Conservation (phyloP, 352 stramenopile species). For the Blastocystis sp. region DNA sequence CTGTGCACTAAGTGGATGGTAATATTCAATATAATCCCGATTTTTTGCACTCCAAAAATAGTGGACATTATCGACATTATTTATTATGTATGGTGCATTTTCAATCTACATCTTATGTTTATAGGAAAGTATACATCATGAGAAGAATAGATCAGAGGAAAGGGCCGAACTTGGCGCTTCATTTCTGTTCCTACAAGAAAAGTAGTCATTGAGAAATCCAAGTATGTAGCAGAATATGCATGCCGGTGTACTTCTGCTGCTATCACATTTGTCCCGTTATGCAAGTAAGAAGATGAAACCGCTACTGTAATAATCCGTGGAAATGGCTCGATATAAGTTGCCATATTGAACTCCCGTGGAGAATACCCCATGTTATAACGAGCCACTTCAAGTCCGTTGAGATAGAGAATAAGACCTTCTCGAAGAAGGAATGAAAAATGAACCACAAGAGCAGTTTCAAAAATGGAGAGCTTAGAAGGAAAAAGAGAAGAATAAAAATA, state of each 20-base stretch:
- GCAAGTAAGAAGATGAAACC: not conserved
- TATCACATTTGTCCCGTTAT: not conserved
- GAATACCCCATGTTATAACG: slow-evolving; percentile 12
- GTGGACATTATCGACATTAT: not conserved
- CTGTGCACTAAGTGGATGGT: not conserved
- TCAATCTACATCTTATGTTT: not conserved
- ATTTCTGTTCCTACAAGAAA: not conserved
- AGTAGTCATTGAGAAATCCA: not conserved
- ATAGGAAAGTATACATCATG: not conserved
- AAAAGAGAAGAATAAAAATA: not conserved
- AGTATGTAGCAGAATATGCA: not conserved
- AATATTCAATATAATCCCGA: slow-evolving; percentile 10
- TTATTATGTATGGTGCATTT: not conserved
- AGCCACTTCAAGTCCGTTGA: slow-evolving; percentile 1
- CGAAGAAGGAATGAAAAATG: not conserved
- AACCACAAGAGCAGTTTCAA: not conserved
- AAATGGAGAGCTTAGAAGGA: not conserved
- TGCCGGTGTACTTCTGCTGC: not conserved
- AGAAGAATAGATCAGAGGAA: not conserved
- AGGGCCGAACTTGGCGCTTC: not conserved
- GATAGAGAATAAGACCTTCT: not conserved
- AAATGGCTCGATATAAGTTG: not conserved
- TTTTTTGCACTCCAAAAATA: slow-evolving; percentile 18
- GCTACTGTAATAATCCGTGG: not conserved
- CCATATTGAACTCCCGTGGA: not conserved